A percentile compares a stretch with the other conserved stretches of the same genome.
Evolutionary conservation across 2,329 filamentous ascomycete species (phyloP).

Genomic region (Pyricularia grisea): DNA sequence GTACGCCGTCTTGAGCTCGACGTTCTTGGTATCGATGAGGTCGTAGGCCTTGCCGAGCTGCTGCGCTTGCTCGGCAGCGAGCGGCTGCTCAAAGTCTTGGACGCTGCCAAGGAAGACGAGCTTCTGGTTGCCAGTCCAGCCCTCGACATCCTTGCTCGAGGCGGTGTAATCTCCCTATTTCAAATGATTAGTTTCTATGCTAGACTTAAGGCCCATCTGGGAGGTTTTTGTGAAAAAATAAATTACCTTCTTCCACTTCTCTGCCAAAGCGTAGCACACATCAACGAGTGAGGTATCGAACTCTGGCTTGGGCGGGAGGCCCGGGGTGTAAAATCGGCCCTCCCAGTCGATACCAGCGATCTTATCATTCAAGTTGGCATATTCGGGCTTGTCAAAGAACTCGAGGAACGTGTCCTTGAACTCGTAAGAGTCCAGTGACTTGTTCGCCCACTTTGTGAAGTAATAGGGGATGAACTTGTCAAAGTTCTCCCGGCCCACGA

Average conservation of each 20-base stretch:
- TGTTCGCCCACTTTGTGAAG: slow-evolving; percentile 74
- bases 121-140: slow-evolving; percentile 77
- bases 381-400: slow-evolving; percentile 64
- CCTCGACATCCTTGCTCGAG: slow-evolving; percentile 54
- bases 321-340: slow-evolving; percentile 77
- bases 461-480: slow-evolving; percentile 95
- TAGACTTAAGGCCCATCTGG: not conserved
- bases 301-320: slow-evolving; percentile 78
- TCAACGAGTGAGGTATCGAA: slow-evolving; percentile 87
- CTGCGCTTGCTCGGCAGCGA: slow-evolving; percentile 57
- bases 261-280: slow-evolving; percentile 71
- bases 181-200: not conserved
- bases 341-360: slow-evolving; percentile 80
- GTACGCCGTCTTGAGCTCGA: slow-evolving; percentile 76
- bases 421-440: slow-evolving; percentile 86
- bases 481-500: slow-evolving; percentile 79
- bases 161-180: slow-evolving; percentile 47
- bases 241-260: slow-evolving; percentile 63
- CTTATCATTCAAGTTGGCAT: slow-evolving; percentile 54
- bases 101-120: slow-evolving; percentile 83
- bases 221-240: slow-evolving; percentile 15
- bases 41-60: slow-evolving; percentile 68
- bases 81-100: slow-evolving; percentile 54
- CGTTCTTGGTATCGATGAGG: slow-evolving; percentile 67
- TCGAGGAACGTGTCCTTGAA: slow-evolving; percentile 83